Evolutionary conservation across 805 yeast species (phyloP).

Genomic region (Ogataea neopini): DNA sequence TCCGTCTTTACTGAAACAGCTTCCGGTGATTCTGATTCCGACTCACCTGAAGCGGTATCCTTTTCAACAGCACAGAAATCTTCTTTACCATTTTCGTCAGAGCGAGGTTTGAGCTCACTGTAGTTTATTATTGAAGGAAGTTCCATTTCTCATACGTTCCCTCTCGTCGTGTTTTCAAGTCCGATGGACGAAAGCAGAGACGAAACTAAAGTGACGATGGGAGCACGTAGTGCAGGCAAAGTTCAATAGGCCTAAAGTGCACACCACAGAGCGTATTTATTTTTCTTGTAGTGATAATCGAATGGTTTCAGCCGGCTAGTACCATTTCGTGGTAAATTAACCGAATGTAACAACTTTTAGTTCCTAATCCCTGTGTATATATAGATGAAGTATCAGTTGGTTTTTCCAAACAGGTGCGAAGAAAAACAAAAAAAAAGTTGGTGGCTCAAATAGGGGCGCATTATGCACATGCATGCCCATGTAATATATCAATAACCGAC

Average conservation of each 20-base stretch:
- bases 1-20: neutral
- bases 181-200: neutral
- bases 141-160: slow-evolving; percentile 10
- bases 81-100: neutral
- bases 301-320: neutral
- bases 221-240: neutral
- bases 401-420: neutral
- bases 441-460: slow-evolving; percentile 4
- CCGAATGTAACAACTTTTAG: neutral
- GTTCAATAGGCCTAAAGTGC: neutral
- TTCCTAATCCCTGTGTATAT: slow-evolving; percentile 1
- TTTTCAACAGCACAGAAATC: neutral
- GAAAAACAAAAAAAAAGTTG: neutral
- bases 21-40: neutral
- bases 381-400: slow-evolving; percentile 2
- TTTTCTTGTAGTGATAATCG: neutral
- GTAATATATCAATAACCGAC: neutral
- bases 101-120: neutral
- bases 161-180: neutral
- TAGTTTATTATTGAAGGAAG: slow-evolving; percentile 17
- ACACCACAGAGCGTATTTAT: neutral
- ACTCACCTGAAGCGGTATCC: neutral
- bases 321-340: neutral
- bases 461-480: slow-evolving; percentile 1
- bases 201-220: neutral